A percentile compares a stretch with the other conserved stretches of the same genome.
phyloP scores from a whole-genome alignment of 2,329 filamentous ascomycete species.

The Arthrobotrys sinensis region DNA sequence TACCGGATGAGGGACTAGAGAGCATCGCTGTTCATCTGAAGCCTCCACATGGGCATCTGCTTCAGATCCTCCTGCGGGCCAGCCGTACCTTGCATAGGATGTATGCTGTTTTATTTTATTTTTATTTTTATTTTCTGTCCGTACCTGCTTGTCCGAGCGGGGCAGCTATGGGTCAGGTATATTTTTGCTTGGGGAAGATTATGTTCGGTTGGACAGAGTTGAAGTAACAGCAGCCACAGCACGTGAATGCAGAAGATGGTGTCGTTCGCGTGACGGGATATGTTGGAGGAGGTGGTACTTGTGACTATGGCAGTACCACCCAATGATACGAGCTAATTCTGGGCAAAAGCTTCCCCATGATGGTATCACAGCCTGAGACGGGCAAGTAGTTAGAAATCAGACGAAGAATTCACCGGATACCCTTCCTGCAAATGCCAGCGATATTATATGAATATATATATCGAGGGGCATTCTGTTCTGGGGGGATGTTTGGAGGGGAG shows the following conservation, averaged over 20 bases:
- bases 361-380: slow-evolving; percentile 46
- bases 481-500: background rate
- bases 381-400: slow-evolving; percentile 14
- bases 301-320: slow-evolving; percentile 41
- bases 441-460: slow-evolving; percentile 1
- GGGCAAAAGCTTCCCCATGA: slow-evolving; percentile 43
- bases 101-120: background rate
- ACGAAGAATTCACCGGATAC: slow-evolving; percentile 14
- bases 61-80: slow-evolving; percentile 14
- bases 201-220: background rate
- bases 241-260: slow-evolving; percentile 36
- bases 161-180: background rate
- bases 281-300: slow-evolving; percentile 24
- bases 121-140: background rate
- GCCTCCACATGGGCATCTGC: slow-evolving; percentile 40
- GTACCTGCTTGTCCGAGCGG: background rate
- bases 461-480: background rate
- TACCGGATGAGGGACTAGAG: slow-evolving; percentile 1
- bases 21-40: slow-evolving; percentile 35
- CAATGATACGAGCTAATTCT: slow-evolving; percentile 9
- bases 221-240: slow-evolving; percentile 2
- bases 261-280: slow-evolving; percentile 36
- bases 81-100: slow-evolving; percentile 26
- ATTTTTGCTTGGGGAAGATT: background rate
- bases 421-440: background rate